Conservation (phyloP, 768 basidiomycete species). For the Boletus subparvulus region DNA sequence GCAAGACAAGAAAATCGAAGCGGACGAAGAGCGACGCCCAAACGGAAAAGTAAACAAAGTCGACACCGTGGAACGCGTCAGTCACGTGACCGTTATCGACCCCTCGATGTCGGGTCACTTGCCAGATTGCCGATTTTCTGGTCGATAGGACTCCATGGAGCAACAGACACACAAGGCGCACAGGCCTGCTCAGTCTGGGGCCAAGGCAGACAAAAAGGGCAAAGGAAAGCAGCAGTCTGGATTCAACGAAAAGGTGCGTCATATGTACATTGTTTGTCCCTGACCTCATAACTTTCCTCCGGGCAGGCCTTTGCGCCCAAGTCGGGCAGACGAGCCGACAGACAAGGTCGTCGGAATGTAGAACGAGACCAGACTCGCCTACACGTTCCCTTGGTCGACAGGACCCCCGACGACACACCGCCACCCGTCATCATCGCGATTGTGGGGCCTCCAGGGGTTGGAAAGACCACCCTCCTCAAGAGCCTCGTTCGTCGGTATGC, state of each 20-base stretch:
- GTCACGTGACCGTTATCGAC: constrained; percentile 29
- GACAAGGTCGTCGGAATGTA: constrained; percentile 84
- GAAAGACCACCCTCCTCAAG: constrained; percentile 92
- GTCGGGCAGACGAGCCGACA: constrained; percentile 86
- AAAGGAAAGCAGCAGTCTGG: constrained; percentile 70
- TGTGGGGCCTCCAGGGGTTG: constrained; percentile 95
- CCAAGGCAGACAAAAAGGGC: constrained; percentile 75
- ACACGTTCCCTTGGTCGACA: constrained; percentile 93
- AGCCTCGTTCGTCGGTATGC: constrained; percentile 89
- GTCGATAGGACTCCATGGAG: constrained; percentile 47
- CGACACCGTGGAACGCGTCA: constrained; percentile 23
- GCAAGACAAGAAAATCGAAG: constrained; percentile 7
- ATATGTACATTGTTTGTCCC: neutral
- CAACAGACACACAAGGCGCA: constrained; percentile 83
- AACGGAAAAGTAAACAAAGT: constrained; percentile 20
- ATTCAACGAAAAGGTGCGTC: constrained; percentile 84
- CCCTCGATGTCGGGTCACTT: constrained; percentile 16
- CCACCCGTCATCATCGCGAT: constrained; percentile 94
- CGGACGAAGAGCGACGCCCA: constrained; percentile 2
- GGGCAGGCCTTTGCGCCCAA: constrained; percentile 83
- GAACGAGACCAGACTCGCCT: constrained; percentile 93
- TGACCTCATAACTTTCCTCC: neutral
- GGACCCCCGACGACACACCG: constrained; percentile 88
- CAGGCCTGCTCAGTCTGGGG: constrained; percentile 66
- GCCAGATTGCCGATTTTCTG: constrained; percentile 9